Evolutionary conservation across 2,329 filamentous ascomycete genomes (phyloP), one percentile per base, ranked within the genome.

Genomic region (Zalaria obscura): DNA sequence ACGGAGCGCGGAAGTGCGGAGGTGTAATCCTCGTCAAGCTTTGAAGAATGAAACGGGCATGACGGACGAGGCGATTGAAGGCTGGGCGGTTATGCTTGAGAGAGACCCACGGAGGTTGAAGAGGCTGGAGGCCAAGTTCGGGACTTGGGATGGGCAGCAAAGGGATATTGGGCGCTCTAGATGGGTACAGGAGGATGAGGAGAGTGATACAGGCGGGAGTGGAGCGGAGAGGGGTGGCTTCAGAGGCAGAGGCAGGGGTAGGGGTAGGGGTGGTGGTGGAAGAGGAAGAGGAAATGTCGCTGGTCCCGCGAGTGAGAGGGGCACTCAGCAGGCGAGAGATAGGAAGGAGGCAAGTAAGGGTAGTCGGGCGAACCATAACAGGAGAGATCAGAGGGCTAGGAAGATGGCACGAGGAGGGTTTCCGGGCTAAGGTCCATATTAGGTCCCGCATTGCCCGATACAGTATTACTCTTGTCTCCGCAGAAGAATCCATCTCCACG

Each of bases 21-120:
- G 82, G 46, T 70, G 80, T 0, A 69, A 71, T 25, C 65, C 72
- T 1, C 72, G 91, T 33, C 61, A 60, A 5, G 73, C 72, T 29
- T 58, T 98, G 38, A 82, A 79, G 50, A 71, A 73, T 25, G 78
- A 87, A 45, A 93, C 85, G 1, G 80, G 80, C 3, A 85, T 95
- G 85, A 87, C 86, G 0, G 88, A 96, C 51, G 89, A 96, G 61
- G 79, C 82, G 3, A 81, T 98, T 29, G 91, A 96, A 61, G 91
- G 91, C 4, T 98, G 89, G 88, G 85, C 75, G 0, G 66, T 94
- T 38, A 93, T 96, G 84, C 63, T 95, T 5, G 65, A 68, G 8
- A 73, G 88, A 28, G 81, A 89, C 51, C 73, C 83, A 1, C 73
- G 75, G 52, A 73, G 80, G 45, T 66, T 80, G 57, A 73, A 75